Base-by-base conservation (phyloP, 768 basidiomycete genomes). In the Lactarius hengduanensis region DNA sequence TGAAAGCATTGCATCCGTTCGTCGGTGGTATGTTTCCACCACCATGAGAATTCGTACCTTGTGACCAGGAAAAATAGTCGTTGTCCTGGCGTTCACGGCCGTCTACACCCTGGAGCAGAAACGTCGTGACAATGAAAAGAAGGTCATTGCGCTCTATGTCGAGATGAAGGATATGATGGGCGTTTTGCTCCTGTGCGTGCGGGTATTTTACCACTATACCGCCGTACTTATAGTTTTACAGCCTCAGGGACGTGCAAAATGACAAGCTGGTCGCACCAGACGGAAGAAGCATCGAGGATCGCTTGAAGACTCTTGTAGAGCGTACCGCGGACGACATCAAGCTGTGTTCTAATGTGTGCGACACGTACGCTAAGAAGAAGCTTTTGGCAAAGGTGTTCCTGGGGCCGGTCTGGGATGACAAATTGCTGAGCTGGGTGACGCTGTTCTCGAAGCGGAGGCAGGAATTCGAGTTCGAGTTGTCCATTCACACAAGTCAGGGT, bases 91-190 rank as follows among this genome's bases (percentile, higher is more conserved):
- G 0, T 86, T 86, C 73, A 77, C 79, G 53, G 74, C 82, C 0
- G 82, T 82, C 7, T 77, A 83, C 32, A 78, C 79, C 16, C 73
- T 85, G 40, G 83, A 84, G 59, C 62, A 80, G 61, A 81, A 80
- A 2, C 75, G 83, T 26, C 74, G 81, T 28, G 82, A 83, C 28
- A 86, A 86, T 61, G 81, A 85, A 62, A 79, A 77, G 63, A 83
- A 82, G 65, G 77, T 84, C 9, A 65, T 79, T 2, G 74, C 77
- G 3, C 74, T 86, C 5, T 81, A 81, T 43, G 71, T 80, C 7
- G 79, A 82, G 66, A 86, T 86, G 83, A 78, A 77, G 63, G 77
- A 83, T 53, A 78, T 82, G 76, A 82, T 85, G 79, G 62, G 71
- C 18, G 59, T 38, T 2, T 54, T 69, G 8, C 36, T 69, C 20